A percentile compares a stretch with the other conserved stretches of the same genome.
Conservation (phyloP, 1,139 yeast species). For the Magnusiomyces ingens region DNA sequence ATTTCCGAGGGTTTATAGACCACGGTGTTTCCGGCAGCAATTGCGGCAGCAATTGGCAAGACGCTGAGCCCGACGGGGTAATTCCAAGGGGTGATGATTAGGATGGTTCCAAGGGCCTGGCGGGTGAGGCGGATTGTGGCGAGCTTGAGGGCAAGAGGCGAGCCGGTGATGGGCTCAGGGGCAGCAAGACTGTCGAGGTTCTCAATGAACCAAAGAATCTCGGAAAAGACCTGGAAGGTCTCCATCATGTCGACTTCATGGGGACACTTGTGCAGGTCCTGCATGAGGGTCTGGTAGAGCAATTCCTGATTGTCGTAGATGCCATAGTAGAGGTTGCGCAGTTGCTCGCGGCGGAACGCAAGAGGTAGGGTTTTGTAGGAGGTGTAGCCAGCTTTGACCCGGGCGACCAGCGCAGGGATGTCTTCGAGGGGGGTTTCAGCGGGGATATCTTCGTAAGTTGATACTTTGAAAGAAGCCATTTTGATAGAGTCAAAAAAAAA, state of each 20-base stretch:
- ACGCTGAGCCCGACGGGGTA: constrained; percentile 67
- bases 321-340: constrained; percentile 63
- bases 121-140: constrained; percentile 50
- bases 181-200: constrained; percentile 57
- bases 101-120: constrained; percentile 69
- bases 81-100: constrained; percentile 80
- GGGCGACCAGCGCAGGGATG: constrained; percentile 44
- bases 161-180: constrained; percentile 35
- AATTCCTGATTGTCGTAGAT: constrained; percentile 53
- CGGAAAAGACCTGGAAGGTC: constrained; percentile 44
- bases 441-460: constrained; percentile 13
- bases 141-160: constrained; percentile 33
- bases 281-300: constrained; percentile 50
- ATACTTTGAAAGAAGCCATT: not conserved
- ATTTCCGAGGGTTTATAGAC: constrained; percentile 75
- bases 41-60: constrained; percentile 68
- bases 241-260: constrained; percentile 61
- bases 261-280: constrained; percentile 60
- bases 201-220: constrained; percentile 53
- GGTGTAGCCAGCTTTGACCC: constrained; percentile 41
- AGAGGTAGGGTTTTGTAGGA: constrained; percentile 48
- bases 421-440: constrained; percentile 41
- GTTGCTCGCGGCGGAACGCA: constrained; percentile 52
- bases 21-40: constrained; percentile 84
- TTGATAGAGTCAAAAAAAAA: not conserved